Percentiles rank a stretch among this genome's conserved stretches.
phyloP scores from a whole-genome alignment of 2,329 filamentous ascomycete genomes.

The Colletotrichum sp. region DNA sequence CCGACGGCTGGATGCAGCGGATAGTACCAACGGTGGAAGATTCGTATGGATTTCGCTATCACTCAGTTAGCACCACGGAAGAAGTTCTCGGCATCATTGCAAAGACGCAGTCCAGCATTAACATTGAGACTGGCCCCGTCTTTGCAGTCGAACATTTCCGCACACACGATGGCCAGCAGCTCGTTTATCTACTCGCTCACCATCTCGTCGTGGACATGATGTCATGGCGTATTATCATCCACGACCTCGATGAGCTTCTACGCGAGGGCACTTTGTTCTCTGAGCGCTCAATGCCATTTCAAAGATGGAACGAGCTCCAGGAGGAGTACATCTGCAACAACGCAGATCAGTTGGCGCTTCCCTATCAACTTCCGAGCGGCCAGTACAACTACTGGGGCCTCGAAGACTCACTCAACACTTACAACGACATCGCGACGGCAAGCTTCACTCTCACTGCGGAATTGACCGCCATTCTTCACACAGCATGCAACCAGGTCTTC shows the following conservation, averaged over 20 bases:
- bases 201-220: constrained; percentile 56
- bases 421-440: constrained; percentile 45
- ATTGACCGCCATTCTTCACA: constrained; percentile 46
- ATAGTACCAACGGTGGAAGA: constrained; percentile 42
- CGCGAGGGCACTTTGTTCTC: constrained; percentile 49
- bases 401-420: constrained; percentile 45
- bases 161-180: constrained; percentile 48
- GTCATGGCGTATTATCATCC: constrained; percentile 56
- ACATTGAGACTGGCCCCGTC: constrained; percentile 55
- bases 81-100: constrained; percentile 47
- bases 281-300: constrained; percentile 50
- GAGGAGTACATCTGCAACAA: constrained; percentile 37
- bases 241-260: constrained; percentile 56
- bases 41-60: constrained; percentile 51
- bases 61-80: constrained; percentile 42
- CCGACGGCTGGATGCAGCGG: constrained; percentile 51
- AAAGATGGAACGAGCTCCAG: constrained; percentile 54
- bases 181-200: constrained; percentile 56
- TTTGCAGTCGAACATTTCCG: constrained; percentile 56
- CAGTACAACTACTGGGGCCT: constrained; percentile 55
- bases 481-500: constrained; percentile 48
- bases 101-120: constrained; percentile 46
- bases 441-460: constrained; percentile 50
- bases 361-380: constrained; percentile 43
- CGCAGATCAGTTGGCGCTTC: constrained; percentile 33